Conservation (phyloP, 2,329 filamentous ascomycete genomes). For the Dactylellina drechsleri region DNA sequence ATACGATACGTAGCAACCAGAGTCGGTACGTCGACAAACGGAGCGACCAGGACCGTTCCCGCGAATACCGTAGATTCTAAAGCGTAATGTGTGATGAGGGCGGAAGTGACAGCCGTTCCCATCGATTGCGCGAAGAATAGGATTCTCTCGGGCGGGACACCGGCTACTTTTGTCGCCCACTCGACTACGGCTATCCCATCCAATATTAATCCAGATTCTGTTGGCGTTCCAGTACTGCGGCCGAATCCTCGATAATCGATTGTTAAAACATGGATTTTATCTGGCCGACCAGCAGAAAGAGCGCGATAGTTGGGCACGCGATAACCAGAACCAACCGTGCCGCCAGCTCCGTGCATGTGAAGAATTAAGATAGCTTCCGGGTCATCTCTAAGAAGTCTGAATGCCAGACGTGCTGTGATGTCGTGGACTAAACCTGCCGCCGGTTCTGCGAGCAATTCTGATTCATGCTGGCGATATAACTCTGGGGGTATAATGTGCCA, state of each 20-base stretch:
- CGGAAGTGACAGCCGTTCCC: constrained; percentile 67
- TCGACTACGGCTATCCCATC: constrained; percentile 68
- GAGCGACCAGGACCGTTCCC: constrained; percentile 68
- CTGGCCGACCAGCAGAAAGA: constrained; percentile 66
- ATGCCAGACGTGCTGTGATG: constrained; percentile 61
- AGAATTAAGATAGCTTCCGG: constrained; percentile 64
- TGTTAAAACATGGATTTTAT: constrained; percentile 69
- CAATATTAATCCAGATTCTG: constrained; percentile 67
- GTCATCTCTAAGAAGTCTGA: constrained; percentile 64
- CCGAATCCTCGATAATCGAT: constrained; percentile 74
- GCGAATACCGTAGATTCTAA: constrained; percentile 65
- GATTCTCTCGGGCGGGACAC: constrained; percentile 68
- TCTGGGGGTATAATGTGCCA: constrained; percentile 67
- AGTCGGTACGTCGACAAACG: constrained; percentile 68
- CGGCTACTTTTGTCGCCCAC: constrained; percentile 67
- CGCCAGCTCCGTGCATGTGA: constrained; percentile 69
- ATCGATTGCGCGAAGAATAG: constrained; percentile 71
- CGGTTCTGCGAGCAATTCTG: constrained; percentile 62
- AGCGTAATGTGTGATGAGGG: constrained; percentile 64
- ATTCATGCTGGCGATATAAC: constrained; percentile 64
- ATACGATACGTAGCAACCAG: constrained; percentile 70
- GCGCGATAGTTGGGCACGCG: constrained; percentile 69
- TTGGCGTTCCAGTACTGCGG: constrained; percentile 66
- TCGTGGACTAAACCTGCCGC: constrained; percentile 59
- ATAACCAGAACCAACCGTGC: constrained; percentile 69